Conservation (phyloP, 345 rosid genomes). For the Gossypium arboreum region DNA sequence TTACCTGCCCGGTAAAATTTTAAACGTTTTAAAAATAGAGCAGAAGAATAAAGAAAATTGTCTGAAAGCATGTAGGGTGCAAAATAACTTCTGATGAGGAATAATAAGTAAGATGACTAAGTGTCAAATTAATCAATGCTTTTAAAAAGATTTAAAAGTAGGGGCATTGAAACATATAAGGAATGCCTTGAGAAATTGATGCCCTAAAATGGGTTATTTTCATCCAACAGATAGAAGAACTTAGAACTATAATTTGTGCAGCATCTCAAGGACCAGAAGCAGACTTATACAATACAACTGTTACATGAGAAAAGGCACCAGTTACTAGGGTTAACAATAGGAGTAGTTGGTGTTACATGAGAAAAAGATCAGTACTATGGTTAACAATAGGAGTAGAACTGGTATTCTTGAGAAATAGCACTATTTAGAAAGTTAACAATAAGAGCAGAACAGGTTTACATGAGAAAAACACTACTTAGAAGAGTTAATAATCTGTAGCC, state of each 20-base stretch:
- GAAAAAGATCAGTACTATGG: neutral
- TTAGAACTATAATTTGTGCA: neutral
- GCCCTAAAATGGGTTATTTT: neutral
- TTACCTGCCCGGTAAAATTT: constrained; percentile 43
- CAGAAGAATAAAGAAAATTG: constrained; percentile 2
- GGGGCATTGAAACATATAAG: neutral
- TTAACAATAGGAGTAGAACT: neutral
- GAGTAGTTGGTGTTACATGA: neutral
- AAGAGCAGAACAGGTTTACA: neutral
- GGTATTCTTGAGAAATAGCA: neutral
- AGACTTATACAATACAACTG: neutral
- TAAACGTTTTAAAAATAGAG: neutral
- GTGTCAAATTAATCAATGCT: neutral
- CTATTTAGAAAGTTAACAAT: neutral
- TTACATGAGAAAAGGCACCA: neutral
- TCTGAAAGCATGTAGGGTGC: neutral
- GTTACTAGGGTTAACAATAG: neutral
- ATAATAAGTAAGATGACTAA: neutral
- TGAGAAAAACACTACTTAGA: neutral
- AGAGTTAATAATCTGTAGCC: neutral
- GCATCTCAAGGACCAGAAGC: neutral
- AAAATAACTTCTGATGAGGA: neutral
- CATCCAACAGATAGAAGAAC: neutral
- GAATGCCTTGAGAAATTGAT: neutral
- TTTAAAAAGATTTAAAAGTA: neutral